A percentile compares a stretch with the other conserved stretches of the same genome.
These are phyloP conservation scores for Drechmeria coniospora DNA, from an alignment of 2,329 filamentous ascomycete species.

Conservation along the genomic window DNA sequence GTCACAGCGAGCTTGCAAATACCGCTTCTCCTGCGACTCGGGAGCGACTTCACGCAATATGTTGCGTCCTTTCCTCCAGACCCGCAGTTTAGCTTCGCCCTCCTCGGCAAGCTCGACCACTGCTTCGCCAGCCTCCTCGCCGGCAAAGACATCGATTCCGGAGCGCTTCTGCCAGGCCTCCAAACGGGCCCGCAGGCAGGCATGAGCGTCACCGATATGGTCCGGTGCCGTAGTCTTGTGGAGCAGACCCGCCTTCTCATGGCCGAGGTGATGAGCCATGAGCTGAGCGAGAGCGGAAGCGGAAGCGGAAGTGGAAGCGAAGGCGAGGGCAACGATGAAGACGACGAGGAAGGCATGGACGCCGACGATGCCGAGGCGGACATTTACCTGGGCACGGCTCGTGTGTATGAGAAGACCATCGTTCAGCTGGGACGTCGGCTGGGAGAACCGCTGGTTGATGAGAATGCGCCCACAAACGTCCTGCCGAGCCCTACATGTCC, in stretches of 20 bases:
- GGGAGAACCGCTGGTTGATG: conserved; percentile 22
- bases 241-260: conserved; percentile 59
- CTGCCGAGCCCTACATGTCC: background rate
- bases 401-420: conserved; percentile 68
- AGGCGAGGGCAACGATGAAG: conserved; percentile 20
- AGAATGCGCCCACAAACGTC: conserved; percentile 4
- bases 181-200: conserved; percentile 44
- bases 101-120: conserved; percentile 67
- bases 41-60: conserved; percentile 56
- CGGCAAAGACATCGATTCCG: conserved; percentile 50
- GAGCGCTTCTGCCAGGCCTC: conserved; percentile 55
- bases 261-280: conserved; percentile 47
- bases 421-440: conserved; percentile 56
- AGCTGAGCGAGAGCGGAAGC: conserved; percentile 23
- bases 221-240: conserved; percentile 68
- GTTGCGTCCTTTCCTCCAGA: conserved; percentile 50
- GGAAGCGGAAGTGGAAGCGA: conserved; percentile 22
- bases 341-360: conserved; percentile 17
- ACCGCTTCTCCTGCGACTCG: conserved; percentile 67
- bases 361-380: conserved; percentile 12
- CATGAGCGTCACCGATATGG: conserved; percentile 69
- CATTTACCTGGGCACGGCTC: conserved; percentile 52
- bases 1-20: conserved; percentile 58
- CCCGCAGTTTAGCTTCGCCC: conserved; percentile 50
- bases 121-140: conserved; percentile 64